Conservation (phyloP, 805 yeast species). For the Candida berthetii region DNA sequence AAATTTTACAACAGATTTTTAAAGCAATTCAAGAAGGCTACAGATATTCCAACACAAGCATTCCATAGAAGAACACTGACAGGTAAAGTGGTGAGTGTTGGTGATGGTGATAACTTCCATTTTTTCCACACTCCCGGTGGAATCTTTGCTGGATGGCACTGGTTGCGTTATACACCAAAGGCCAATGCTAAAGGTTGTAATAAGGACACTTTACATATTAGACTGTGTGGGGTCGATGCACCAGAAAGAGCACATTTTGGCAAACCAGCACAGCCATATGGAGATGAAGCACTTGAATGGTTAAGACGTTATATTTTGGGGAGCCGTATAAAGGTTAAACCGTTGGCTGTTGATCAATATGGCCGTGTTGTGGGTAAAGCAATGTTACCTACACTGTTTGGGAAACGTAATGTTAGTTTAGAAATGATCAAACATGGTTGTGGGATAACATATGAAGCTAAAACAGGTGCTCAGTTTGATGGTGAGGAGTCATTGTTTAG, state of each 20-base stretch:
- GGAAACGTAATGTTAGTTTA: constrained; percentile 73
- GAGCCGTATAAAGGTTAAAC: constrained; percentile 64
- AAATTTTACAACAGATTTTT: constrained; percentile 38
- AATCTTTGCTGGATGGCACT: constrained; percentile 82
- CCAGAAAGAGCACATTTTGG: constrained; percentile 96
- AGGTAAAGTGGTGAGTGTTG: constrained; percentile 85
- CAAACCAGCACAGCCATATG: constrained; percentile 81
- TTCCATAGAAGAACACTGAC: constrained; percentile 39
- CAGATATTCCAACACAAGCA: constrained; percentile 40
- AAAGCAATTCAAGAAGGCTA: constrained; percentile 42
- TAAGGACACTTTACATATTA: constrained; percentile 67
- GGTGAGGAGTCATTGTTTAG: constrained; percentile 59
- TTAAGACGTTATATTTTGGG: constrained; percentile 60
- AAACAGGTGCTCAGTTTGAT: constrained; percentile 78
- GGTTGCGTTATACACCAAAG: constrained; percentile 68
- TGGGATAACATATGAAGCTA: constrained; percentile 85
- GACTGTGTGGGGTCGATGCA: constrained; percentile 93
- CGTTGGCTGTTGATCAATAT: constrained; percentile 82
- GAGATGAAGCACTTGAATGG: constrained; percentile 84
- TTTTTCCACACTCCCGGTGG: constrained; percentile 96
- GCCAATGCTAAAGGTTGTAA: constrained; percentile 38
- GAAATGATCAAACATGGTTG: constrained; percentile 83
- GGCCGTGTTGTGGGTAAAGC: constrained; percentile 76
- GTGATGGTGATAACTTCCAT: constrained; percentile 94
- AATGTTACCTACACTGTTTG: constrained; percentile 51